Evolutionary conservation across 1,284 basidiomycete species (phyloP), one percentile per base, ranked within the genome.

Genomic region (Irpex rosettiformis): DNA sequence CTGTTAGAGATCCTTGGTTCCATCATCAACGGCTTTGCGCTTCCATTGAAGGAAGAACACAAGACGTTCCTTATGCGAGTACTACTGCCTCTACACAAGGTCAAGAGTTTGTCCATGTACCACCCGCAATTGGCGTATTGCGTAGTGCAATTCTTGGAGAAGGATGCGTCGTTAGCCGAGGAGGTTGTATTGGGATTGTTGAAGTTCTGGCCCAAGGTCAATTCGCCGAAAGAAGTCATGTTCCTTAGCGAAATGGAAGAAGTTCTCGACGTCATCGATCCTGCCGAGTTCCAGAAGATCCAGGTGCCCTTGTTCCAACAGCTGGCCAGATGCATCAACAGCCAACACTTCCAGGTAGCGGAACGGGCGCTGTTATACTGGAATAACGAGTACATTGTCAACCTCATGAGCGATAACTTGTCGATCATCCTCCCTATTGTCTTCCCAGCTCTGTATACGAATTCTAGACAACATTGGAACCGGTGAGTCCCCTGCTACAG

Each of bases 151-250:
- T 99, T 98, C 80, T 76, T 99, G 61, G 97, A 99, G 73, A 99
- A 99, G 79, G 97, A 99, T 67, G 84, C 94, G 1, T 73, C 82
- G 3, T 81, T 99, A 56, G 97, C 96, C 21, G 94, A 98, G 75
- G 96, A 98, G 58, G 97, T 99, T 37, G 89, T 99, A 72, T 78
- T 96, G 57, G 97, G 97, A 18, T 80, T 99, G 21, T 82, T 99
- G 70, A 91, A 93, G 70, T 99, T 86, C 77, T 99, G 97, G 97
- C 97, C 97, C 48, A 99, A 99, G 76, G 96, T 99, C 68, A 99
- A 99, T 75, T 96, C 94, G 52, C 96, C 95, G n/a, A 99, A 99
- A 77, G 97, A 99, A 73, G 97, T 99, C 75, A 99, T 99, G 97
- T 99, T 94, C 79, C 81, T 99, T 64, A 99, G 98, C 77, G 97